Conservation (phyloP, 2,329 filamentous ascomycete species). For the Ophidiomyces ophidiicola region DNA sequence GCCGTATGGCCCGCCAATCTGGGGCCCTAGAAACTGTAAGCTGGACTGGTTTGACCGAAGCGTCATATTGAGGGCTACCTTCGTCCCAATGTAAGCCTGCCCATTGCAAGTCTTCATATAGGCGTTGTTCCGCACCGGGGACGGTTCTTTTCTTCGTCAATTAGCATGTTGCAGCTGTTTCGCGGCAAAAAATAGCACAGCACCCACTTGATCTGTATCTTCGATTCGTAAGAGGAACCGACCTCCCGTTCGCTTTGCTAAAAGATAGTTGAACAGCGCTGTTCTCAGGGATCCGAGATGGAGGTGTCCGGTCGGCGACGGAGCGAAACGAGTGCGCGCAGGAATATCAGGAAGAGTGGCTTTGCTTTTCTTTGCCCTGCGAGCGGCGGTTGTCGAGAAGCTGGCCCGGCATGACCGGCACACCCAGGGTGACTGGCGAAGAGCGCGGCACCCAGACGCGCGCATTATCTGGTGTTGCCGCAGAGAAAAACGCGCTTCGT, state of each 20-base stretch:
- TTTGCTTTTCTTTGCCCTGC: conserved; percentile 22
- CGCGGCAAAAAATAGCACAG: not conserved
- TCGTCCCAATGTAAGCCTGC: conserved; percentile 88
- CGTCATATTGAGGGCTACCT: conserved; percentile 39
- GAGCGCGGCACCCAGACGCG: conserved; percentile 17
- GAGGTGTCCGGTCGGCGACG: conserved; percentile 85
- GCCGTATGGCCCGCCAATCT: conserved; percentile 66
- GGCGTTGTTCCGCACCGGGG: conserved; percentile 59
- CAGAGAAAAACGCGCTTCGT: not conserved
- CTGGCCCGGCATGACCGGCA: conserved; percentile 27
- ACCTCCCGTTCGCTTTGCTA: conserved; percentile 77
- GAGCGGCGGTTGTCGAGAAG: conserved; percentile 22
- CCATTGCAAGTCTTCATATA: conserved; percentile 76
- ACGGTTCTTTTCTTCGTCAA: not conserved
- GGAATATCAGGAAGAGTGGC: conserved; percentile 40
- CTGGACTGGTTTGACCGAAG: not conserved
- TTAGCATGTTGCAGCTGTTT: not conserved
- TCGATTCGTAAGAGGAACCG: conserved; percentile 87
- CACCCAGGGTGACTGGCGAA: conserved; percentile 26
- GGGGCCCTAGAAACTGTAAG: conserved; percentile 47
- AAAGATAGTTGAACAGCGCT: conserved; percentile 85
- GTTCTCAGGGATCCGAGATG: conserved; percentile 87
- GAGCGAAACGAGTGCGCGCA: conserved; percentile 76
- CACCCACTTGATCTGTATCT: conserved; percentile 76
- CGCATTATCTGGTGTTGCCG: conserved; percentile 21